Conservation (phyloP, 1,139 yeast genomes). For the Pneumocystis carinii region DNA sequence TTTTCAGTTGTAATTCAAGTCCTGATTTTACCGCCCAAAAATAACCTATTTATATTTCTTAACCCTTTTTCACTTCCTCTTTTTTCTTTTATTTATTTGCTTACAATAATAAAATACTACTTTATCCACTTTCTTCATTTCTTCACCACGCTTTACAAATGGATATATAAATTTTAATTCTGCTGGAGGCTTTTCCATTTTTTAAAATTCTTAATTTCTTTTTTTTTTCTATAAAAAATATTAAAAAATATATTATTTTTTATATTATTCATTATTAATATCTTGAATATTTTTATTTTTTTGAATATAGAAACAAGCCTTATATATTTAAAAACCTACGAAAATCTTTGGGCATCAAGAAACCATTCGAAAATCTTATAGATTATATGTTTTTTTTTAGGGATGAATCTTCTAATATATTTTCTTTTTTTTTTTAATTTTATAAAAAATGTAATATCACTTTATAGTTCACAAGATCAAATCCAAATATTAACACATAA, state of each 20-base stretch:
- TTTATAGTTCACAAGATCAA: background rate
- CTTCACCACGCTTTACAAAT: constrained; percentile 36
- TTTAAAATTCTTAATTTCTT: background rate
- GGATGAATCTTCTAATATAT: background rate
- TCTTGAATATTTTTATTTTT: background rate
- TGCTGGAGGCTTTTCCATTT: constrained; percentile 14
- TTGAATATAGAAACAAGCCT: background rate
- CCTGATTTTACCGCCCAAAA: constrained; percentile 5
- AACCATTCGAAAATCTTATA: no score
- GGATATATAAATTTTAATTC: constrained; percentile 29
- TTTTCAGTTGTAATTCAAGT: constrained; percentile 1
- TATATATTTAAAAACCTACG: background rate
- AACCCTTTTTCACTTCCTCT: background rate
- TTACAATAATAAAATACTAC: constrained; percentile 44
- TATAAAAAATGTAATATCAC: background rate
- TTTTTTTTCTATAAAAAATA: background rate
- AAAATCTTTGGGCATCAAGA: no score
- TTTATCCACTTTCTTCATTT: constrained; percentile 36
- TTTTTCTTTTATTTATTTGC: constrained; percentile 2
- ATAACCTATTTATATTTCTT: background rate
- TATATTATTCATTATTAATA: background rate
- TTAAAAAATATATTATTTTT: background rate
- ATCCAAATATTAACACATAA: constrained; percentile 19
- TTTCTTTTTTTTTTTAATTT: background rate
- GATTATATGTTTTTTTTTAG: no score